phyloP scores from a whole-genome alignment of 371 early-diverging fungal species.

The Apophysomyces elegans region DNA sequence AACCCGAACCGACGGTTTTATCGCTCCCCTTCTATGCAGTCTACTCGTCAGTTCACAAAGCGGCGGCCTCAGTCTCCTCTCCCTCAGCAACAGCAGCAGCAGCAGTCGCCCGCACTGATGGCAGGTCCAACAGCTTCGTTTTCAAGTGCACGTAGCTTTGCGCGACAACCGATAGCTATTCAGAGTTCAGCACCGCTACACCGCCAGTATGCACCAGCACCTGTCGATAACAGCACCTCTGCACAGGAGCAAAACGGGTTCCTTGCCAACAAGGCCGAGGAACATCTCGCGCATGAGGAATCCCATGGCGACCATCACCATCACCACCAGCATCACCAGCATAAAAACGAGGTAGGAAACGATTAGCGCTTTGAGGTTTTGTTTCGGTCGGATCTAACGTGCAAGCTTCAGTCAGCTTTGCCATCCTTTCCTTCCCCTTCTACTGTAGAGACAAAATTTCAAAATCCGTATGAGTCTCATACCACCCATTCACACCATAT shows the following conservation, averaged over 20 bases:
- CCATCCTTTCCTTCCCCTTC: neutral
- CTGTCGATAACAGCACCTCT: neutral
- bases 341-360: neutral
- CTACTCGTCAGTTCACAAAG: conserved; percentile 32
- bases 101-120: conserved; percentile 8
- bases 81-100: conserved; percentile 12
- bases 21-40: conserved; percentile 13
- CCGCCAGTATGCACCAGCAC: neutral
- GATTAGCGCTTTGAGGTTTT: no score
- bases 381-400: no score
- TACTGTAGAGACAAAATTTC: neutral
- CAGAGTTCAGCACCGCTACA: neutral
- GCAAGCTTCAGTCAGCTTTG: no score
- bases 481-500: conserved; percentile 6
- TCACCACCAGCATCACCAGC: no score
- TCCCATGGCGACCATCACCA: neutral
- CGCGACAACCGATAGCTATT: conserved; percentile 6
- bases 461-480: conserved; percentile 4
- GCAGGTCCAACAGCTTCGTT: conserved; percentile 15
- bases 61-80: conserved; percentile 23
- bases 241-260: neutral
- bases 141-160: conserved; percentile 7
- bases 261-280: neutral
- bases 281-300: conserved; percentile 1
- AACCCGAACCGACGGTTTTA: neutral